Evolutionary conservation across 257 asterid genomes (phyloP), one percentile per base, ranked within the genome.

Genomic region (Thymus mandschuricus): DNA sequence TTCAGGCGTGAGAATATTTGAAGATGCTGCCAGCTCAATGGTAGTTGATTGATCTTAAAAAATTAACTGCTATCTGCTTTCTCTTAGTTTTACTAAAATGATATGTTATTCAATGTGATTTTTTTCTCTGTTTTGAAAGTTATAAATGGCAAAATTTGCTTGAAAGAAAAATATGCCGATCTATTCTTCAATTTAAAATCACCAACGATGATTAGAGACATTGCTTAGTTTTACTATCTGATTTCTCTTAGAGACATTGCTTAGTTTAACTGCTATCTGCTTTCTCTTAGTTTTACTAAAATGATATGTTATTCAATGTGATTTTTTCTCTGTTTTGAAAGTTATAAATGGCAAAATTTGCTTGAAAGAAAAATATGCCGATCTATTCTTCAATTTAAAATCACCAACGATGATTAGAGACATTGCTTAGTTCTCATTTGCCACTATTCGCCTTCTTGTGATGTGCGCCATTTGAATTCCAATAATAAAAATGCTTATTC

Each of bases 1-100:
- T 80, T 76, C 90, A 95, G 99, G 98, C 80, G 97, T 90, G 81
- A 88, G 99, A 79, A 83, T 95, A 81, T 86, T 95, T 82, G 99
- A 95, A 88, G 99, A 92, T 75, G 80, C 82, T 48, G 85, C 89
- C 50, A 81, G 85, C 84, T 75, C 88, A 64, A 83, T 83, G 99
- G 99, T 95, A 88, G 68, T 69, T 74, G 49, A 60, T 50, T 75
- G 76, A 45, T 64, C 8, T 33, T 21, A 21, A 21, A 21, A 21
- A 21, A 21, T 21, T 21, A 21, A 21, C 21, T 21, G 21, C 21
- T 4, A 38, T 38, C 21, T 71, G 56, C 10, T 40, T 62, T 64
- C 41, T 28, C 29, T 8, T 60, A 49, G 41, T 61, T 54, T 64
- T 70, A 54, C 64, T 64, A 45, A 29, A 6, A 38, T 41, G 45